Conservation (phyloP, 768 basidiomycete species). For the Pleurotus eryngii region DNA sequence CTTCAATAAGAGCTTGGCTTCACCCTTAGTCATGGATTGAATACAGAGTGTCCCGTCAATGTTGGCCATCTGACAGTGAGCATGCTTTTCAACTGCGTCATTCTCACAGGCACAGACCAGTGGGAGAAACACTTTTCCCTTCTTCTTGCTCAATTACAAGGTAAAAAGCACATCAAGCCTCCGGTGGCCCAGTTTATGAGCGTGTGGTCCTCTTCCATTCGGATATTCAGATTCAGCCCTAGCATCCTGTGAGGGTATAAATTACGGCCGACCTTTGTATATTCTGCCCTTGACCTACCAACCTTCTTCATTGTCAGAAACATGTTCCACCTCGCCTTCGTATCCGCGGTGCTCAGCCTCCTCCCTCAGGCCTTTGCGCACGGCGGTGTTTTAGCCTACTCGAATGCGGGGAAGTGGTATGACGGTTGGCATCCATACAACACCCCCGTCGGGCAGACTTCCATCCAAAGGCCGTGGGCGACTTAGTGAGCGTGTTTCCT, state of each 20-base stretch:
- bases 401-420: constrained; percentile 35
- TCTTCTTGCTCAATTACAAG: not conserved
- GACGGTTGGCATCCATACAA: constrained; percentile 42
- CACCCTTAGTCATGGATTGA: not conserved
- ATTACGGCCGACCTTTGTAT: not conserved
- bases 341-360: constrained; percentile 27
- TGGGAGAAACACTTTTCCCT: not conserved
- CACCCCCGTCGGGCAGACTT: constrained; percentile 35
- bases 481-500: constrained; percentile 30
- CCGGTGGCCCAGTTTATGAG: not conserved
- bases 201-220: not conserved
- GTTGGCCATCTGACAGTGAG: not conserved
- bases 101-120: not conserved
- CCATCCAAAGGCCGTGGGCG: constrained; percentile 42
- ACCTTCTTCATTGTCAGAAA: not conserved
- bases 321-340: constrained; percentile 24
- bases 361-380: constrained; percentile 33
- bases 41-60: not conserved
- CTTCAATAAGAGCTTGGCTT: not conserved
- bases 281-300: not conserved
- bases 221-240: not conserved
- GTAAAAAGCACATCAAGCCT: not conserved
- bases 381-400: constrained; percentile 42
- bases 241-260: not conserved
- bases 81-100: not conserved